Base-by-base conservation (phyloP, 2,329 filamentous ascomycete species). In the Corynespora cassiicola region DNA sequence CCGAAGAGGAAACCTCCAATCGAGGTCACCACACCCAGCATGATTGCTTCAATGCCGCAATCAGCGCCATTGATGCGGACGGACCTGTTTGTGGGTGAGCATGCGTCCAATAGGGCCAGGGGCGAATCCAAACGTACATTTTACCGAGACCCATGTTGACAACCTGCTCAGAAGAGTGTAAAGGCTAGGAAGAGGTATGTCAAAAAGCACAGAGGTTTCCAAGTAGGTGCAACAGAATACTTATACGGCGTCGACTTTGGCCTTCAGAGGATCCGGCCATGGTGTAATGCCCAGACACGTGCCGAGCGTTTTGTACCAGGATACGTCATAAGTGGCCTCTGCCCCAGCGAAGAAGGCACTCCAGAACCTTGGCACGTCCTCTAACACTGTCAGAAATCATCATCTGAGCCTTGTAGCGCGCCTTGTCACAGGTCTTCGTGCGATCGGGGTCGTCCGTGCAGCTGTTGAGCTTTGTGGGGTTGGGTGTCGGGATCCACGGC, bases 1-100 rank as follows among this genome's bases (percentile, higher is more conserved):
- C 81, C 82, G 59, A 83, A 84, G 45, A 85, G 74, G 61, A 82
- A 81, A 31, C 80, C 81, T 44, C 81, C 81, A 25, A 84, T 75
- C 28, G 76, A 79, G 27, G 79, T 80, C 26, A 77, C 70, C 21
- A 75, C 64, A 28, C 77, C 78, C 18, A 82, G 78, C 71, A 88
- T 68, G 42, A 71, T 63, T 21, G 71, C 70, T 35, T 65, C 61
- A 8, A 61, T 61, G 19, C 61, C 60, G 27, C 56, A 60, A 18
- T 59, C 57, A 14, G 61, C 60, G 38, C 60, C 61, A 46, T 59
- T 58, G 46, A 65, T 27, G 28, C 50, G 52, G 34, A 65, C 41
- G 28, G 58, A 56, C 29, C 54, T 59, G 22, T 42, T 23, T 12
- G n/a, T 19, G 14, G 5, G 29, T 55, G 27, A 54, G 40, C 34